phyloP scores from a whole-genome alignment of 2,329 filamentous ascomycete genomes.

The Venturia effusa region DNA sequence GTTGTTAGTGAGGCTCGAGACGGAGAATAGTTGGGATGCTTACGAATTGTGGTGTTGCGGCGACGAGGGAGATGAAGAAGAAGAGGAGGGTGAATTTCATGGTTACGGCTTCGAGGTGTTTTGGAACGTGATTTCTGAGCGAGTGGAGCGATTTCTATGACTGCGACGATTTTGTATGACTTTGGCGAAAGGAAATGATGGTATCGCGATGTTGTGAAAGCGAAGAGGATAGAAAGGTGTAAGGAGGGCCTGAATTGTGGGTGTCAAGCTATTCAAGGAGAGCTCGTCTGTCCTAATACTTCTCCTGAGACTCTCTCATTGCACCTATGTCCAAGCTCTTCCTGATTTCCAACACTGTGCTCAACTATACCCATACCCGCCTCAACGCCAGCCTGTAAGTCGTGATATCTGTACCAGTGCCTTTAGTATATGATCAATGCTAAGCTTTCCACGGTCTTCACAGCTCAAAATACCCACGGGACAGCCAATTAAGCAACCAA shows the following conservation, averaged over 20 bases:
- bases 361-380: neutral
- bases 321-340: neutral
- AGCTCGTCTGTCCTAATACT: neutral
- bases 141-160: neutral
- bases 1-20: neutral
- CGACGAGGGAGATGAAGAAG: neutral
- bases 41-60: neutral
- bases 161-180: neutral
- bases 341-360: neutral
- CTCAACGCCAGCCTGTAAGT: neutral
- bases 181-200: too few relatives aligned
- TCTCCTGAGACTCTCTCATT: neutral
- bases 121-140: too few relatives aligned
- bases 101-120: constrained; percentile 14
- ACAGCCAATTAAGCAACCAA: neutral
- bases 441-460: neutral
- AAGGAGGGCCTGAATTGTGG: neutral
- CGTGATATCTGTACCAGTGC: neutral
- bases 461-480: neutral
- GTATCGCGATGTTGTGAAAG: too few relatives aligned
- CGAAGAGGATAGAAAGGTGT: neutral
- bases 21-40: neutral
- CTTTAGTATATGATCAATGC: neutral
- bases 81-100: constrained; percentile 1
- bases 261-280: neutral